phyloP scores from a whole-genome alignment of 768 basidiomycete species.

The Kwoniella mangroviensis region DNA sequence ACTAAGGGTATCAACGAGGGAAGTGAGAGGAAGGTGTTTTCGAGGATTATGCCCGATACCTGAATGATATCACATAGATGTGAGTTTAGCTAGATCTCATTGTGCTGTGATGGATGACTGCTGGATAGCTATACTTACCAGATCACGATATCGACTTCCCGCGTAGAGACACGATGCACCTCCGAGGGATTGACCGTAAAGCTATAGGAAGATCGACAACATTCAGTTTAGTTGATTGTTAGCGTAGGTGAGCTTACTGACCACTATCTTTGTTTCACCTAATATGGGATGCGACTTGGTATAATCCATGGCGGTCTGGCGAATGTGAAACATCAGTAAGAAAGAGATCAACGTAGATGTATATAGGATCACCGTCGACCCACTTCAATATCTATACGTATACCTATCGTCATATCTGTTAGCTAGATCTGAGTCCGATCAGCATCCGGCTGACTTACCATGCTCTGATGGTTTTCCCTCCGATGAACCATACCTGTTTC shows the following conservation, averaged over 20 bases:
- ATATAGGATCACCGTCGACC: slow-evolving; percentile 43
- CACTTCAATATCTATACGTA: slow-evolving; percentile 83
- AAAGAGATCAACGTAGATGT: too few relatives aligned
- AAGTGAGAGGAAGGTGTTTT: slow-evolving; percentile 91
- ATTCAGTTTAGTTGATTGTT: not conserved
- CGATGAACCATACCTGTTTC: slow-evolving; percentile 77
- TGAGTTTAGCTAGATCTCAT: not conserved
- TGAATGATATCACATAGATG: slow-evolving; percentile 47
- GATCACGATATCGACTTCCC: slow-evolving; percentile 73
- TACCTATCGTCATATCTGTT: slow-evolving; percentile 61
- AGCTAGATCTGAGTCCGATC: not conserved
- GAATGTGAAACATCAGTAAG: too few relatives aligned
- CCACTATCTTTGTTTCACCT: slow-evolving; percentile 70
- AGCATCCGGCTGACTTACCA: slow-evolving; percentile 61
- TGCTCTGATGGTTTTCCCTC: slow-evolving; percentile 85
- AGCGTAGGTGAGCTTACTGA: slow-evolving; percentile 34
- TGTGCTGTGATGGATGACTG: too few relatives aligned
- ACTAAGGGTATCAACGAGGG: slow-evolving; percentile 79
- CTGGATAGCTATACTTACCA: slow-evolving; percentile 61
- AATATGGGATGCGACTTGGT: slow-evolving; percentile 69
- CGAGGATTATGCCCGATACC: slow-evolving; percentile 80
- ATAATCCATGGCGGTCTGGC: slow-evolving; percentile 68
- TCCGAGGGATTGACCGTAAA: slow-evolving; percentile 63
- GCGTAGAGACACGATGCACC: slow-evolving; percentile 92
- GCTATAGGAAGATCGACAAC: slow-evolving; percentile 70